These are phyloP conservation scores for Exutisphaerella laricina DNA, from an alignment of 2,329 filamentous ascomycete genomes.

Conservation along the genomic window DNA sequence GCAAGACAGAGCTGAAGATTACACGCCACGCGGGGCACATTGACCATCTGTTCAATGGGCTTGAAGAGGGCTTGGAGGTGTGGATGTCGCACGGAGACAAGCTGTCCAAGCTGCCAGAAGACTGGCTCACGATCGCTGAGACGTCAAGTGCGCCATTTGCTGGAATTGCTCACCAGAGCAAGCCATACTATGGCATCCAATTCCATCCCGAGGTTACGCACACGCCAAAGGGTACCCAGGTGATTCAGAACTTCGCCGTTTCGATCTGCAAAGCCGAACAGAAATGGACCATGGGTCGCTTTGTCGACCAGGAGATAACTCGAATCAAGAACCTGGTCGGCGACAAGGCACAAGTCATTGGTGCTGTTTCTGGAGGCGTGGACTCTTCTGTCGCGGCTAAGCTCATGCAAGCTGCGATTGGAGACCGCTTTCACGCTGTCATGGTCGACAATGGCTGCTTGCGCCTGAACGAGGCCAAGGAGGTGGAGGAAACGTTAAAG, in stretches of 20 bases:
- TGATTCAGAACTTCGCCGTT: conserved; percentile 79
- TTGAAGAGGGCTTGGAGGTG: conserved; percentile 65
- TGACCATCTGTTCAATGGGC: conserved; percentile 70
- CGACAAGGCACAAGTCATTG: conserved; percentile 72
- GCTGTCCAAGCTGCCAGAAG: conserved; percentile 65
- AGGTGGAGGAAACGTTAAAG: conserved; percentile 73
- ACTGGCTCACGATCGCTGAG: conserved; percentile 67
- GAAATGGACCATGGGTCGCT: conserved; percentile 82
- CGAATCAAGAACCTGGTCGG: conserved; percentile 80
- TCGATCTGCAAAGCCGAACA: conserved; percentile 70
- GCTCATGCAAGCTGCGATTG: conserved; percentile 81
- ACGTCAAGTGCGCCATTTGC: conserved; percentile 74
- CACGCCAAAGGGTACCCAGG: conserved; percentile 61
- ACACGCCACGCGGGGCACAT: conserved; percentile 58
- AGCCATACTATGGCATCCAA: conserved; percentile 75
- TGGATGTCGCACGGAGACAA: conserved; percentile 93
- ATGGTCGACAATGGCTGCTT: conserved; percentile 83
- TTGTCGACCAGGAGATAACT: conserved; percentile 71
- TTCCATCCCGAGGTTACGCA: conserved; percentile 85
- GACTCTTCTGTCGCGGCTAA: conserved; percentile 83
- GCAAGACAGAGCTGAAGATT: conserved; percentile 61
- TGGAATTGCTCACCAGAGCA: conserved; percentile 65
- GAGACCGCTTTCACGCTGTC: conserved; percentile 76
- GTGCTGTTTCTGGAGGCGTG: conserved; percentile 75
- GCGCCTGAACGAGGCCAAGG: conserved; percentile 74